These are phyloP conservation scores for Jaenimonas drosophilae DNA, from an alignment of 208 protist genomes.

Conservation along the genomic window DNA sequence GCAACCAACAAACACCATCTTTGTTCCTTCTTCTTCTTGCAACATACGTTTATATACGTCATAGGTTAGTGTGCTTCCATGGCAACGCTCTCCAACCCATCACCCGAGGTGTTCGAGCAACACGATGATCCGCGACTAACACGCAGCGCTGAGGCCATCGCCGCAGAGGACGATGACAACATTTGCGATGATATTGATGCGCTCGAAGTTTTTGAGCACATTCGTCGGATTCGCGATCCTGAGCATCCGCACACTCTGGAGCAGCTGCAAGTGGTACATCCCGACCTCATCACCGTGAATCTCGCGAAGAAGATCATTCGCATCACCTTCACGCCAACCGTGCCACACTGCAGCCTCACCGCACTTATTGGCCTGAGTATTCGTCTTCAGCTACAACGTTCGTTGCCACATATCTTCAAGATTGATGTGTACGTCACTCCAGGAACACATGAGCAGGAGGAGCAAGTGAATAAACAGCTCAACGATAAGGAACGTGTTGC, in stretches of 20 bases:
- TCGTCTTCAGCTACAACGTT: constrained; percentile 92
- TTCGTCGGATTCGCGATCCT: constrained; percentile 96
- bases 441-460: constrained; percentile 92
- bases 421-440: constrained; percentile 89
- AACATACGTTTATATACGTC: no score
- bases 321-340: constrained; percentile 97
- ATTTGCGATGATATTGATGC: constrained; percentile 85
- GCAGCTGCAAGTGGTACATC: constrained; percentile 94
- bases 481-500: constrained; percentile 98
- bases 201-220: constrained; percentile 93
- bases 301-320: constrained; percentile 47
- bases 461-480: constrained; percentile 98
- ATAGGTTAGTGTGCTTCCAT: no score
- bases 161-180: constrained; percentile 42
- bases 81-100: constrained; percentile 56
- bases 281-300: constrained; percentile 86
- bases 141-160: constrained; percentile 26
- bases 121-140: constrained; percentile 1
- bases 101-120: constrained; percentile 39
- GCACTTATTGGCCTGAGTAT: constrained; percentile 98
- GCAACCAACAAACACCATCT: no score
- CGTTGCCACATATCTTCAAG: constrained; percentile 92
- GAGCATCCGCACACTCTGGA: constrained; percentile 98
- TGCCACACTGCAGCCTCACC: constrained; percentile 97
- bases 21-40: no score